phyloP scores from a whole-genome alignment of 331 rosid species.

The Erythrophleum ivorense region DNA sequence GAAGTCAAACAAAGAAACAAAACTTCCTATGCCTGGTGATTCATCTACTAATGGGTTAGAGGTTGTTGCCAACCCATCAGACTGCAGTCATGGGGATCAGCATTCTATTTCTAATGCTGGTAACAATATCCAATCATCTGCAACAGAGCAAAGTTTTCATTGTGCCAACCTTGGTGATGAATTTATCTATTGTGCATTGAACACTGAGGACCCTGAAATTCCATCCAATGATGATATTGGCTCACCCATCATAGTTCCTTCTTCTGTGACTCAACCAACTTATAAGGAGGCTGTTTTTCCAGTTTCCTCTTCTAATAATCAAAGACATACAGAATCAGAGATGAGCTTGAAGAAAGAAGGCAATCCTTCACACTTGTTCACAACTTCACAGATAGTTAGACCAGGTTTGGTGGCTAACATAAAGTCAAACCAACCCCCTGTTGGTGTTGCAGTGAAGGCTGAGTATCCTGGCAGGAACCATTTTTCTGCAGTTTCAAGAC shows the following conservation, averaged over 20 bases:
- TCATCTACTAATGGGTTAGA: conserved; percentile 36
- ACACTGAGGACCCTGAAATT: conserved; percentile 69
- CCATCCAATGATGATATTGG: conserved; percentile 56
- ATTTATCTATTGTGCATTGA: conserved; percentile 54
- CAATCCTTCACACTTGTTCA: conserved; percentile 36
- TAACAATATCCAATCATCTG: conserved; percentile 39
- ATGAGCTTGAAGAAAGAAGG: conserved; percentile 52
- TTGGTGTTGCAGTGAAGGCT: conserved; percentile 43
- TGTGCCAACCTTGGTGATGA: conserved; percentile 35
- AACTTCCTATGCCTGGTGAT: conserved; percentile 35
- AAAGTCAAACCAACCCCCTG: conserved; percentile 43
- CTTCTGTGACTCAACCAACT: conserved; percentile 28
- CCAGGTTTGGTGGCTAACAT: conserved; percentile 35
- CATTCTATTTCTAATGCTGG: conserved; percentile 40
- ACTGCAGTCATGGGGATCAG: conserved; percentile 43
- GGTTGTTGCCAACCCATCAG: conserved; percentile 35
- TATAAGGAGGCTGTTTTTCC: conserved; percentile 43
- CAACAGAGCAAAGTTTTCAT: conserved; percentile 34
- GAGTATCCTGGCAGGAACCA: conserved; percentile 48
- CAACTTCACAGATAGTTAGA: conserved; percentile 39
- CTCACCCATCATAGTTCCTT: conserved; percentile 22
- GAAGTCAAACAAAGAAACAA: conserved; percentile 37
- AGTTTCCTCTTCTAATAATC: conserved; percentile 37
- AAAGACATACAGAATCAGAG: conserved; percentile 40
- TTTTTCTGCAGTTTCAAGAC: conserved; percentile 50